phyloP scores from a whole-genome alignment of 2,329 filamentous ascomycete species.

The Microsporum canis region DNA sequence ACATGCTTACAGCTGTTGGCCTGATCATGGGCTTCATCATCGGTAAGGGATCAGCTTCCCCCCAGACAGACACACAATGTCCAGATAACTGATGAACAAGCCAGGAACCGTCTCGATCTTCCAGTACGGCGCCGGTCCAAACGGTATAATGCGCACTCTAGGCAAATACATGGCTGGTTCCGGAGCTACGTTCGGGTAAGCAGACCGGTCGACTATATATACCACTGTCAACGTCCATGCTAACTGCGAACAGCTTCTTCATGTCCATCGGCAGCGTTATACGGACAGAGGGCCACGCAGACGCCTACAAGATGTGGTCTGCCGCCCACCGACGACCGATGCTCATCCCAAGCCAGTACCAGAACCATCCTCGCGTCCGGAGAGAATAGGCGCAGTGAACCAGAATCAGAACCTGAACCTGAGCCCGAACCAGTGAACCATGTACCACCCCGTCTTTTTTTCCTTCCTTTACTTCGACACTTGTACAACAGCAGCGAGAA shows the following conservation, averaged over 20 bases:
- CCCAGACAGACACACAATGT: too few relatives aligned
- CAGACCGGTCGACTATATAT: background rate
- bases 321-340: conserved; percentile 63
- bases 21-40: conserved; percentile 97
- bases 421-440: too few relatives aligned
- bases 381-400: conserved; percentile 8
- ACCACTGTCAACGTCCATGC: background rate
- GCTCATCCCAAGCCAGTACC: conserved; percentile 45
- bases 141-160: conserved; percentile 85
- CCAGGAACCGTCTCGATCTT: conserved; percentile 87
- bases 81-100: too few relatives aligned
- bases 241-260: conserved; percentile 57
- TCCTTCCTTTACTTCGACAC: background rate
- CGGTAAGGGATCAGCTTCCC: conserved; percentile 46
- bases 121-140: conserved; percentile 82
- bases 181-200: conserved; percentile 88
- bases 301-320: conserved; percentile 63
- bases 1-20: conserved; percentile 60
- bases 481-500: conserved; percentile 6
- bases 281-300: conserved; percentile 73
- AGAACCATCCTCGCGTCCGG: conserved; percentile 23
- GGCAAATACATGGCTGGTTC: conserved; percentile 96
- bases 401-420: too few relatives aligned
- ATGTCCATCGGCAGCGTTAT: conserved; percentile 98
- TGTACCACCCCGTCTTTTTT: background rate